Evolutionary conservation across 2,329 filamentous ascomycete species (phyloP).

Genomic region (Tolypocladium amazonense): DNA sequence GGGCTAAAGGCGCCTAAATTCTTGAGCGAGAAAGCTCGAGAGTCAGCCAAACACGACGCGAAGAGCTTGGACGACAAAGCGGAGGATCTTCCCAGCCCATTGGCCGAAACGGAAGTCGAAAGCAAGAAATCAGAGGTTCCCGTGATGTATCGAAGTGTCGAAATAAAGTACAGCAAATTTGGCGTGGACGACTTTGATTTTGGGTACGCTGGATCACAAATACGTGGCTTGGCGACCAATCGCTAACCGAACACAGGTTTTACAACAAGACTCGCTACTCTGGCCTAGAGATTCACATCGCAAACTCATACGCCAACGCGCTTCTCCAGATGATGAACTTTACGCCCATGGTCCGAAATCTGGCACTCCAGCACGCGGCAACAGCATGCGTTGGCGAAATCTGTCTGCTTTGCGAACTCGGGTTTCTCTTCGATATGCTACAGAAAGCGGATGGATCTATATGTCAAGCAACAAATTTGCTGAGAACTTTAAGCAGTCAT

Average conservation of each 20-base stretch:
- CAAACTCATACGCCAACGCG: constrained; percentile 92
- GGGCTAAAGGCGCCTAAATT: constrained; percentile 74
- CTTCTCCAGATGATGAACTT: constrained; percentile 87
- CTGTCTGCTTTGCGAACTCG: constrained; percentile 87
- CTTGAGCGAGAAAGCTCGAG: constrained; percentile 81
- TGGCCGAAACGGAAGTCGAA: constrained; percentile 61
- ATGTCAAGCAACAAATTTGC: constrained; percentile 89
- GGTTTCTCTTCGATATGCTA: constrained; percentile 95
- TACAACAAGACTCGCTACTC: constrained; percentile 92
- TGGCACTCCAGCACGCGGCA: constrained; percentile 80
- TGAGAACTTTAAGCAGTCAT: constrained; percentile 79
- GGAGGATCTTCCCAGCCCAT: constrained; percentile 51
- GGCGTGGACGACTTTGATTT: constrained; percentile 99
- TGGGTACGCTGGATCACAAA: constrained; percentile 41
- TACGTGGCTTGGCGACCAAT: not conserved
- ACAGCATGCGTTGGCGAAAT: constrained; percentile 71
- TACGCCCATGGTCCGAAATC: constrained; percentile 76
- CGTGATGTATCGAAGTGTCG: constrained; percentile 82
- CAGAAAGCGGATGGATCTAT: constrained; percentile 90
- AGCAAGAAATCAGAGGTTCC: constrained; percentile 74
- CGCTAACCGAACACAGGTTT: constrained; percentile 45
- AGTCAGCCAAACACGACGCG: constrained; percentile 39
- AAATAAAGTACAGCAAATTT: constrained; percentile 98
- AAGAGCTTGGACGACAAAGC: constrained; percentile 29
- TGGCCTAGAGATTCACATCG: constrained; percentile 89